A percentile compares a stretch with the other conserved stretches of the same genome.
These are phyloP conservation scores for Krasilnikovozyma curviuscula DNA, from an alignment of 768 basidiomycete species.

Conservation along the genomic window DNA sequence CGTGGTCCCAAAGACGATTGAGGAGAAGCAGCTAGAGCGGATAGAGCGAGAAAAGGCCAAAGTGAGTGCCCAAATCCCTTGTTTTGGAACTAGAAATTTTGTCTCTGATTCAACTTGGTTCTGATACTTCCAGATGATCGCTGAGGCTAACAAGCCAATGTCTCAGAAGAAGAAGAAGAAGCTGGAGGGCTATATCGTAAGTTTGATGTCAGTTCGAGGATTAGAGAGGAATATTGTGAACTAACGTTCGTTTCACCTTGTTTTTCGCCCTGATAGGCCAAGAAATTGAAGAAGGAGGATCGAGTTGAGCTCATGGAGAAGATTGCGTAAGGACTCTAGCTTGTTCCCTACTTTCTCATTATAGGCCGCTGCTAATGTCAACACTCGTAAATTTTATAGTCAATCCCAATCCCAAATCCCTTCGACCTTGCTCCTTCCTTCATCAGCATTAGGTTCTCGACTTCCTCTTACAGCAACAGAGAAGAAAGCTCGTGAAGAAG, in stretches of 20 bases:
- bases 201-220: slow-evolving; percentile 17
- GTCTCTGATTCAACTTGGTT: neutral
- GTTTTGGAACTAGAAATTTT: neutral
- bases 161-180: slow-evolving; percentile 70
- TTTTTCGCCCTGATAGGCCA: slow-evolving; percentile 39
- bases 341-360: neutral
- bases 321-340: slow-evolving; percentile 44
- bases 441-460: slow-evolving; percentile 65
- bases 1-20: slow-evolving; percentile 39
- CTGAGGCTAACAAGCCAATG: slow-evolving; percentile 40
- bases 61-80: slow-evolving; percentile 28
- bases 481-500: slow-evolving; percentile 13
- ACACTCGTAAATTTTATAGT: slow-evolving; percentile 28
- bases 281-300: slow-evolving; percentile 82
- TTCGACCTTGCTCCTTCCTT: slow-evolving; percentile 48
- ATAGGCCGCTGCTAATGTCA: neutral
- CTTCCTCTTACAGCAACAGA: slow-evolving; percentile 32
- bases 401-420: slow-evolving; percentile 54
- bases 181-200: slow-evolving; percentile 77
- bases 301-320: slow-evolving; percentile 56
- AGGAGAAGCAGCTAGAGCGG: slow-evolving; percentile 41
- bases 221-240: neutral
- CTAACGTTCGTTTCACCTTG: neutral
- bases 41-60: slow-evolving; percentile 43
- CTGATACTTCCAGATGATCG: neutral